These are phyloP conservation scores for Ramalina intermedia DNA, from an alignment of 495 filamentous ascomycete species.

Conservation along the genomic window DNA sequence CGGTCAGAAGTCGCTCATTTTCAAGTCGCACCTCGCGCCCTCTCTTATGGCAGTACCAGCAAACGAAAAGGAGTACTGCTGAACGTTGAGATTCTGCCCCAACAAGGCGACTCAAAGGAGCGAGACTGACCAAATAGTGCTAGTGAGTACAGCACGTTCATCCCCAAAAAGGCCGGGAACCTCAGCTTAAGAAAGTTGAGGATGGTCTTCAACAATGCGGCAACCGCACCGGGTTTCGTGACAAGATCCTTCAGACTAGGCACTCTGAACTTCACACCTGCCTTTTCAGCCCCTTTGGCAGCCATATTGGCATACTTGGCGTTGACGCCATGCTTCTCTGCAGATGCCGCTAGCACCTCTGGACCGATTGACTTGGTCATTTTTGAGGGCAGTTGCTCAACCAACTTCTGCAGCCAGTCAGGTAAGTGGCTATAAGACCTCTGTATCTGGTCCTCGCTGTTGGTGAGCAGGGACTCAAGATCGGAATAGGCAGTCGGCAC, in stretches of 20 bases:
- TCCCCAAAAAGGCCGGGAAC: slow-evolving; percentile 72
- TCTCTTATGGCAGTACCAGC: slow-evolving; percentile 96
- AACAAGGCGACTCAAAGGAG: not conserved
- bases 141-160: slow-evolving; percentile 76
- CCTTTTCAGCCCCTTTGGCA: slow-evolving; percentile 32
- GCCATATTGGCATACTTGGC: slow-evolving; percentile 35
- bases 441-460: slow-evolving; percentile 59
- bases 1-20: slow-evolving; percentile 44
- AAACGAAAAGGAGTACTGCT: slow-evolving; percentile 68
- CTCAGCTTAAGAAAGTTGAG: slow-evolving; percentile 68
- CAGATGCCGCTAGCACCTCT: slow-evolving; percentile 61
- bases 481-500: slow-evolving; percentile 88
- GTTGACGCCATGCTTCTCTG: slow-evolving; percentile 53
- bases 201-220: slow-evolving; percentile 67
- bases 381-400: slow-evolving; percentile 72
- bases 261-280: slow-evolving; percentile 33
- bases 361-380: slow-evolving; percentile 60
- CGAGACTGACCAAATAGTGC: slow-evolving; percentile 59
- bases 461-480: slow-evolving; percentile 65
- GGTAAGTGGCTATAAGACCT: slow-evolving; percentile 70
- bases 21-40: slow-evolving; percentile 73
- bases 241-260: slow-evolving; percentile 66
- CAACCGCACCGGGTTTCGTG: slow-evolving; percentile 70
- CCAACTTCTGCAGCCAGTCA: slow-evolving; percentile 65
- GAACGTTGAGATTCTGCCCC: not conserved